Evolutionary conservation across 2,329 filamentous ascomycete genomes (phyloP), one percentile per base, ranked within the genome.

Genomic region (Aspergillus pseudoviridinutans): DNA sequence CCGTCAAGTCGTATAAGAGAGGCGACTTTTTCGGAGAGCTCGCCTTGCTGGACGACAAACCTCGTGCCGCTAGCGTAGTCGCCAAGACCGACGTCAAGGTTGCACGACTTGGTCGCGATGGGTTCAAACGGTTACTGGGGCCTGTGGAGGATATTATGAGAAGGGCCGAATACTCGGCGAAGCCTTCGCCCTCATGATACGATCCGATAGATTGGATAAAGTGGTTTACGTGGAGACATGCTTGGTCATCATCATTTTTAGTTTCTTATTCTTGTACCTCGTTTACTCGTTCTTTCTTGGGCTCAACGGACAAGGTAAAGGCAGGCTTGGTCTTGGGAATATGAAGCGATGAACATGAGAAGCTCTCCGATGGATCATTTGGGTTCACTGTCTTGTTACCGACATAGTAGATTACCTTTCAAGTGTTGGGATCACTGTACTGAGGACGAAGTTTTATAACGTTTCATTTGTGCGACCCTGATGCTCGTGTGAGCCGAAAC

Each of bases 11-110:
- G 54, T 97, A 97, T 75, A 83, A 81, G 62, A 94, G 96, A 76
- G 94, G 94, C 29, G 94, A 97, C 70, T 99, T 94, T 80, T 99
- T 99, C 77, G 94, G 94, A 61, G 94, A 99, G 77, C 81, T 99
- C 60, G 94, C 94, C 6, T 78, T 99, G 70, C 82, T 97, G 65
- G 95, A 97, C 66, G 93, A 99, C 71, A 90, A 91, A 55, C 94
- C 94, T 8, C 87, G 94, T 70, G 93, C 93, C 41, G 94, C 94
- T 52, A 96, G 89, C 65, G 87, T 99, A 53, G 80, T 95, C 50
- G 90, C 90, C 67, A 83, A 86, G 74, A 90, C 89, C 6, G 90
- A 96, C 61, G 89, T 96, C 72, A 97, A 97, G 79, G 91, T 97
- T 52, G 94, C 93, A 4, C 91, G 88, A 51, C 80, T 99, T 50